Base-by-base conservation (phyloP, 2,329 filamentous ascomycete species). In the Taxawa tesnikishii region DNA sequence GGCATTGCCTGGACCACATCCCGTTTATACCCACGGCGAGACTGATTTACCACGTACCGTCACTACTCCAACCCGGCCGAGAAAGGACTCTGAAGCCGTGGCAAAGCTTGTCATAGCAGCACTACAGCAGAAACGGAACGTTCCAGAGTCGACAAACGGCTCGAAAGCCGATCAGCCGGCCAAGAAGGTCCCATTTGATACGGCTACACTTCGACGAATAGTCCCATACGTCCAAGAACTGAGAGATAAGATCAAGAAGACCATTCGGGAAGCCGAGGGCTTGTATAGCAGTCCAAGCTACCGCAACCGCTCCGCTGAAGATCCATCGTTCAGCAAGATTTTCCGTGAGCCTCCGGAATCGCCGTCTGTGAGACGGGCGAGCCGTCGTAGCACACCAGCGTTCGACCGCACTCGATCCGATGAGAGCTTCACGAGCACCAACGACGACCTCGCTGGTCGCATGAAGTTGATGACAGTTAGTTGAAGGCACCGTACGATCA, bases 171-270 rank as follows among this genome's bases (percentile, higher is more conserved):
- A 51, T 10, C n/a, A 8, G 19, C 30, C 40, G 4, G 47, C 53
- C 24, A 63, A 63, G 42, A 78, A 76, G 43, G 65, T 78, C n/a
- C 70, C 72, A 1, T 79, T 79, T 46, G 73, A 78, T 45, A 78
- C 73, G 3, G 69, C 69, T 15, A 77, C 74, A 26, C 60, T 79
- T 10, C 64, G 67, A 41, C 69, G 75, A 45, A 70, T 79, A 34
- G 73, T 79, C 15, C 63, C 63, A 4, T 65, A 67, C 42, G 63
- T 67, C 26, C 60, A 54, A 36, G 56, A 55, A 7, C 49, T 67
- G 34, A 63, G 59, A 34, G 60, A 59, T 21, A 60, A 59, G 44
- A 62, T 65, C 29, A 66, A 65, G 43, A 59, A 62, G 29, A 54
- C 54, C 2, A 44, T 66, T 33, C 55, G 62, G 26, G 60, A 65